A percentile compares a stretch with the other conserved stretches of the same genome.
phyloP scores from a whole-genome alignment of 768 basidiomycete species.

The Termitomyces sp. region DNA sequence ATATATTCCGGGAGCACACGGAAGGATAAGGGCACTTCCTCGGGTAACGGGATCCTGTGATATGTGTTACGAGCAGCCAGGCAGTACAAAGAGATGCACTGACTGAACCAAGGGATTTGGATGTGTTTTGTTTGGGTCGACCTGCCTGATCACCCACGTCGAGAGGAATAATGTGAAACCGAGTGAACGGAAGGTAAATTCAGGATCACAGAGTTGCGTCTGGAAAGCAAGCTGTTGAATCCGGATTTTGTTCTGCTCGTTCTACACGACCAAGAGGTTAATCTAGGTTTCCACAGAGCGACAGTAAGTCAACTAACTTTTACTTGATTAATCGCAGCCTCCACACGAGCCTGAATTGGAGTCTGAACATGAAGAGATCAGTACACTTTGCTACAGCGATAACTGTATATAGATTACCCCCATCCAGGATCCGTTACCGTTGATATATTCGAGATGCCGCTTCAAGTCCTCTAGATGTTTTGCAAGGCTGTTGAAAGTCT shows the following conservation, averaged over 20 bases:
- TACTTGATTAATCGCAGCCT: conserved; percentile 68
- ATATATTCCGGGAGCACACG: conserved; percentile 90
- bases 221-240: conserved; percentile 77
- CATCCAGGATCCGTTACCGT: conserved; percentile 78
- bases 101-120: conserved; percentile 66
- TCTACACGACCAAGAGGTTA: conserved; percentile 28
- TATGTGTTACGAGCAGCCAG: background rate
- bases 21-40: conserved; percentile 81
- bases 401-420: conserved; percentile 44
- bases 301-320: conserved; percentile 43
- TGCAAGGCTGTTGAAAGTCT: conserved; percentile 63
- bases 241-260: conserved; percentile 63
- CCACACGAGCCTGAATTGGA: conserved; percentile 69
- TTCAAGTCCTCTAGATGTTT: conserved; percentile 76
- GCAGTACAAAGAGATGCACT: conserved; percentile 20
- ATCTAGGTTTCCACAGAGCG: background rate
- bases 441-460: conserved; percentile 67
- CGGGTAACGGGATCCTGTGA: conserved; percentile 76
- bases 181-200: conserved; percentile 70
- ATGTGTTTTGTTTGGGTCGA: conserved; percentile 74
- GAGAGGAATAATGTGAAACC: conserved; percentile 88
- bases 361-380: conserved; percentile 32
- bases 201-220: conserved; percentile 83
- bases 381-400: background rate
- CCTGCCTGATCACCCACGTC: conserved; percentile 89